Conservation (phyloP, 371 early-diverging fungal genomes). For the Mucor racemosus region DNA sequence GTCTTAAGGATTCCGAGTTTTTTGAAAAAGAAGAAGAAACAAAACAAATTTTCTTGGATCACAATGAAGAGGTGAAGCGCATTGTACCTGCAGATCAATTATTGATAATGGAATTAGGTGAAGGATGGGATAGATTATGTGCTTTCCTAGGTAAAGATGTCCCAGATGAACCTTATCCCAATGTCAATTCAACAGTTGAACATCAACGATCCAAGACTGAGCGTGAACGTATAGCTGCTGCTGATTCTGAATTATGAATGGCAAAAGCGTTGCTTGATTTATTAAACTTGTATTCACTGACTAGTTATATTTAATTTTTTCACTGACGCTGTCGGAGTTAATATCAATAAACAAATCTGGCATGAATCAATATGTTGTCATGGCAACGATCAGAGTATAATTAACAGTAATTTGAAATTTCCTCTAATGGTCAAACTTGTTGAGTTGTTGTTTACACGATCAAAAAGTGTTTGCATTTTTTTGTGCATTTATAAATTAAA, state of each 20-base stretch:
- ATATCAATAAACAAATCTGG: not conserved
- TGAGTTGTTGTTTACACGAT: no score
- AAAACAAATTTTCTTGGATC: conserved; percentile 22
- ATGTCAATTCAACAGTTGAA: conserved; percentile 11
- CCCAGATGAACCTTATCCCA: conserved; percentile 25
- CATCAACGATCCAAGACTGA: not conserved
- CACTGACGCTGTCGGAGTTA: not conserved
- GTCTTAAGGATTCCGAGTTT: conserved; percentile 14
- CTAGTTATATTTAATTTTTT: no score
- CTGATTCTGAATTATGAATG: not conserved
- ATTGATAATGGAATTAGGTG: conserved; percentile 34
- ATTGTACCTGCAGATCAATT: conserved; percentile 35
- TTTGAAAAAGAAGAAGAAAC: conserved; percentile 26
- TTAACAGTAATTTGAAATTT: no score
- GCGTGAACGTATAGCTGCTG: not conserved
- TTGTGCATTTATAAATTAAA: not conserved
- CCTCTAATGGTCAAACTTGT: no score
- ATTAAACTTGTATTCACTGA: not conserved
- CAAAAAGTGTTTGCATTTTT: not conserved
- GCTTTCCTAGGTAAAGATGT: conserved; percentile 22
- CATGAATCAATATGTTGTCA: not conserved
- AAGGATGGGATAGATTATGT: conserved; percentile 36
- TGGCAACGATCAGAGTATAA: not conserved
- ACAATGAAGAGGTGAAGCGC: conserved; percentile 33
- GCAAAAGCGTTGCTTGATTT: not conserved